Base-by-base conservation (phyloP, 805 yeast species). In the Maudiozyma pseudohumilis region DNA sequence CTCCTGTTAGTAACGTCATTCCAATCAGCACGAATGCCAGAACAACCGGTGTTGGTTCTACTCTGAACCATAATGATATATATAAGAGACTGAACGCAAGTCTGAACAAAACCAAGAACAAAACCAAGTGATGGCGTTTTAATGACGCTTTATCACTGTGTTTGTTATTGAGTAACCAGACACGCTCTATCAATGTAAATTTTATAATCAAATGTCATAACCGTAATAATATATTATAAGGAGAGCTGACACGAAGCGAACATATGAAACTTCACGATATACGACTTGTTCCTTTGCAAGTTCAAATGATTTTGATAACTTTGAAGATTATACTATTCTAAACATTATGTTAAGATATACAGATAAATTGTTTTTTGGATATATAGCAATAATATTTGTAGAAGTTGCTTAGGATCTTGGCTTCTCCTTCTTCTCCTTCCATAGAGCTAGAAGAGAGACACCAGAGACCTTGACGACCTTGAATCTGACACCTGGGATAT, bases 341-440 rank as follows among this genome's bases (percentile, higher is more conserved):
- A 31, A 36, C 29, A 32, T 32, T 32, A 36, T 36, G 35, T 32
- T 23, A 31, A 36, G 35, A 26, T 36, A 30, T 32, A 36, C 35
- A 31, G 32, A 32, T 36, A 36, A 36, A 31, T 17, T 31, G 12
- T 29, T 26, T 35, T 8, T 22, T 32, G 17, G 27, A 29, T 32
- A 32, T 27, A 32, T 21, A 18, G 25, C 24, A 27, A 18, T 18
- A 25, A 28, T 16, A 27, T 10, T 23, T 29, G 29, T 12, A 25
- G 16, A 26, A 36, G 22, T 21, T 37, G 41, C 50, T 77, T 84
- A 88, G 66, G 96, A 88, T 80, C 98, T 87, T 79, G 97, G 97
- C 88, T 92, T 92, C 81, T 94, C 99, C 87, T 92, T 92, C 96
- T 92, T 92, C 80, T 94, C 98, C 80, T 89, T 92, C 96, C 96